Percentiles rank a stretch among this genome's conserved stretches.
These are phyloP conservation scores for Saksenaea vasiformis DNA, from an alignment of 371 early-diverging fungal species.

Conservation along the genomic window DNA sequence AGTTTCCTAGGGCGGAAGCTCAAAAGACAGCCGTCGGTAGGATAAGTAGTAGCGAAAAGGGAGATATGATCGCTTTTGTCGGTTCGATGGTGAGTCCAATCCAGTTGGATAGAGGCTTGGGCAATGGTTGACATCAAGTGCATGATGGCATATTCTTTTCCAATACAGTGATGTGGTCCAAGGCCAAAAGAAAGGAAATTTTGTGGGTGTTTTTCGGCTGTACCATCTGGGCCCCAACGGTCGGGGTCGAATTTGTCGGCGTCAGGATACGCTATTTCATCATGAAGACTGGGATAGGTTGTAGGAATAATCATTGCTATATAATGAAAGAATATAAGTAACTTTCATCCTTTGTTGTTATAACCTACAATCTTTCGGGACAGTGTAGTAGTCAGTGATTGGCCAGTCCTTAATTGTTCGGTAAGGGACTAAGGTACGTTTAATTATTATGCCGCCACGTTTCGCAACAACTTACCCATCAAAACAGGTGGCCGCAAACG, in stretches of 20 bases:
- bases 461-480: conserved; percentile 10
- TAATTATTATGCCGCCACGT: neutral
- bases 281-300: conserved; percentile 43
- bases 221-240: conserved; percentile 39
- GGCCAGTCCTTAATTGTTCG: conserved; percentile 36
- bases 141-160: conserved; percentile 42
- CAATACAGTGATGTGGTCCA: conserved; percentile 43
- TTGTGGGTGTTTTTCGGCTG: conserved; percentile 38
- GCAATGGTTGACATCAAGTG: conserved; percentile 39
- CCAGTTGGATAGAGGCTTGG: conserved; percentile 28
- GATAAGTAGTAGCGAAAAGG: conserved; percentile 46
- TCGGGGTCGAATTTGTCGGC: conserved; percentile 43
- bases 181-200: conserved; percentile 44
- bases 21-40: conserved; percentile 41
- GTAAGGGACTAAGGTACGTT: conserved; percentile 25
- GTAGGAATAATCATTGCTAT: conserved; percentile 43
- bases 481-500: conserved; percentile 25
- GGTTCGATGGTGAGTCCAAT: conserved; percentile 41
- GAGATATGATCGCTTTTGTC: conserved; percentile 41
- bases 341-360: neutral
- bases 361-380: conserved; percentile 33
- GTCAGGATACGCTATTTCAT: conserved; percentile 36
- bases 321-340: neutral
- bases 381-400: conserved; percentile 31
- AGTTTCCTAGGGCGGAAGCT: conserved; percentile 34